Evolutionary conservation across 2,329 filamentous ascomycete genomes (phyloP).

Genomic region (Penicillium sp.): DNA sequence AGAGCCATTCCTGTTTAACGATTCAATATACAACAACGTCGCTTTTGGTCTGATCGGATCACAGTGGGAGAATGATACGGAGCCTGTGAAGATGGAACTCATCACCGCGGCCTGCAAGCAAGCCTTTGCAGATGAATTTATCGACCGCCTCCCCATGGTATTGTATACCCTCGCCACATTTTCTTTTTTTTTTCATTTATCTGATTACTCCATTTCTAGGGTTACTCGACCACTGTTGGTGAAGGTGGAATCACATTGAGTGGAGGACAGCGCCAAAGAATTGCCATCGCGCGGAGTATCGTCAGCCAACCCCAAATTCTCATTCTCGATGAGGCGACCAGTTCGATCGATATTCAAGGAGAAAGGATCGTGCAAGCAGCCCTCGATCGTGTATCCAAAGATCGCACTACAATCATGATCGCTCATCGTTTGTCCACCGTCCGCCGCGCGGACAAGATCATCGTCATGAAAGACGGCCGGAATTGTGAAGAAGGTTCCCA

Average conservation of each 20-base stretch:
- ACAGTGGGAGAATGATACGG: slow-evolving; percentile 32
- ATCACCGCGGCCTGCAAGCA: slow-evolving; percentile 63
- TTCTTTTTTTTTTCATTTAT: not conserved
- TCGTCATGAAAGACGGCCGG: slow-evolving; percentile 69
- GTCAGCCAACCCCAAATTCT: slow-evolving; percentile 64
- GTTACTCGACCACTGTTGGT: slow-evolving; percentile 71
- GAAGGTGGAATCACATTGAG: slow-evolving; percentile 75
- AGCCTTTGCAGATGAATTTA: slow-evolving; percentile 68
- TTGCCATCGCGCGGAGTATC: slow-evolving; percentile 71
- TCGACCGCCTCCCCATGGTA: slow-evolving; percentile 55
- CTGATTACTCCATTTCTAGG: slow-evolving; percentile 37
- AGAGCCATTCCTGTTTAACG: slow-evolving; percentile 66
- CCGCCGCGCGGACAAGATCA: slow-evolving; percentile 72
- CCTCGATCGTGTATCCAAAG: slow-evolving; percentile 54
- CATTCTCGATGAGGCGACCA: slow-evolving; percentile 74
- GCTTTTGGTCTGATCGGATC: slow-evolving; percentile 52
- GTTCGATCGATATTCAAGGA: slow-evolving; percentile 58
- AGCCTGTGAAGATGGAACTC: slow-evolving; percentile 43
- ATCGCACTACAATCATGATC: slow-evolving; percentile 72
- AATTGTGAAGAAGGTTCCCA: slow-evolving; percentile 75
- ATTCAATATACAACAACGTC: slow-evolving; percentile 63
- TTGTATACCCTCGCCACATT: not conserved
- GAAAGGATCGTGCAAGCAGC: slow-evolving; percentile 56
- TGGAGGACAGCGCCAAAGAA: slow-evolving; percentile 80
- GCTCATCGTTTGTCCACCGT: slow-evolving; percentile 72